Conservation (phyloP, 1,284 basidiomycete genomes). For the Inonotus obliquus region DNA sequence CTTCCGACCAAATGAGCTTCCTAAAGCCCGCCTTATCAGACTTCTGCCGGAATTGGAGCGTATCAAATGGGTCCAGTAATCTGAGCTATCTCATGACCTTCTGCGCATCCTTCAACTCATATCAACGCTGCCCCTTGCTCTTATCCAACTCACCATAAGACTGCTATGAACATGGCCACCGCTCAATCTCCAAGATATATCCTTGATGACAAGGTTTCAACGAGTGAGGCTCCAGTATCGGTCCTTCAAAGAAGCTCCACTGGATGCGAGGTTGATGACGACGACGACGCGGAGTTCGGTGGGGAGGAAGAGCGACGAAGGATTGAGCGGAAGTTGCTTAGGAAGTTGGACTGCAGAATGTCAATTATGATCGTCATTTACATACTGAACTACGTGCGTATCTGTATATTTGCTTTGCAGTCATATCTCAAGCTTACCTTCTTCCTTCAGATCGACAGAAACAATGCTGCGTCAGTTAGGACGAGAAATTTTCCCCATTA, state of each 20-base stretch:
- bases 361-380: constrained; percentile 11
- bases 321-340: constrained; percentile 24
- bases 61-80: neutral
- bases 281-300: constrained; percentile 22
- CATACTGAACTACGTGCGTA: constrained; percentile 9
- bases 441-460: constrained; percentile 52
- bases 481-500: neutral
- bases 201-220: neutral
- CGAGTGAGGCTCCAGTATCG: neutral
- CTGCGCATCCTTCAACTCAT: neutral
- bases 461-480: constrained; percentile 51
- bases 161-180: neutral
- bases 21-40: neutral
- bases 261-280: neutral
- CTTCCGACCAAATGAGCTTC: neutral
- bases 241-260: neutral
- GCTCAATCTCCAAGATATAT: neutral
- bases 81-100: neutral
- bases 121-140: neutral
- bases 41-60: neutral
- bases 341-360: constrained; percentile 32
- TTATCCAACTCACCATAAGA: neutral
- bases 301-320: constrained; percentile 19
- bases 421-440: neutral
- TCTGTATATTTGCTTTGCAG: neutral